Percentiles rank a stretch among this genome's conserved stretches.
Evolutionary conservation across 2,329 filamentous ascomycete genomes (phyloP).

Genomic region (Blastomyces silverae): DNA sequence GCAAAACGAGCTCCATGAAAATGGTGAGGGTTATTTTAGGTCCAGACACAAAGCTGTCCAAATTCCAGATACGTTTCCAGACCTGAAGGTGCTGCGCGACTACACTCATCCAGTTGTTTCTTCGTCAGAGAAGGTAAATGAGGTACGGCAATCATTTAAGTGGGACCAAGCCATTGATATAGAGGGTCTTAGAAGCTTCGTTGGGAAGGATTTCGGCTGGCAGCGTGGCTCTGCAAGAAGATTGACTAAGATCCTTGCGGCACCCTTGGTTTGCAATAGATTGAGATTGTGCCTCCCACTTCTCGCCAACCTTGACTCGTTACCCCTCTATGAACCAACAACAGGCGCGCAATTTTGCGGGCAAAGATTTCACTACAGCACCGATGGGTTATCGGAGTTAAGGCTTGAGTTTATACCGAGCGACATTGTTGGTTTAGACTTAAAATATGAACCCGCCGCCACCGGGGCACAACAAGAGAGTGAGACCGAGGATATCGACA

Average conservation of each 20-base stretch:
- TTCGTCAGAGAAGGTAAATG: constrained; percentile 49
- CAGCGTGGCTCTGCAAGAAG: constrained; percentile 56
- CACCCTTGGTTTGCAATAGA: constrained; percentile 64
- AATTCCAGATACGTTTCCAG: constrained; percentile 77
- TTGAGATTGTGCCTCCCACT: constrained; percentile 31
- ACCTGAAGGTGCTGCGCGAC: constrained; percentile 68
- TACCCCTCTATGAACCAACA: constrained; percentile 33
- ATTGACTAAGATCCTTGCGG: constrained; percentile 75
- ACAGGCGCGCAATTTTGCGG: constrained; percentile 56
- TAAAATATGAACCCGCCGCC: constrained; percentile 54
- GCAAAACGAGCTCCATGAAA: constrained; percentile 69
- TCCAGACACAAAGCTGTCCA: constrained; percentile 64
- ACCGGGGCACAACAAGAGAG: constrained; percentile 23
- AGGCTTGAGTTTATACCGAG: constrained; percentile 71
- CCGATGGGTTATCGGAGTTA: constrained; percentile 68
- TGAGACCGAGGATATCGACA: constrained; percentile 24
- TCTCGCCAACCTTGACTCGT: constrained; percentile 27
- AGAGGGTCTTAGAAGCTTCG: constrained; percentile 62
- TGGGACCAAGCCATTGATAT: constrained; percentile 63
- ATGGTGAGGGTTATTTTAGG: constrained; percentile 73
- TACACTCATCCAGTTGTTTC: constrained; percentile 87
- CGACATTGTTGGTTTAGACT: constrained; percentile 68
- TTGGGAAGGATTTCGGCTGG: constrained; percentile 80
- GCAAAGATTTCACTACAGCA: constrained; percentile 62
- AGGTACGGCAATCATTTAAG: constrained; percentile 47